These are phyloP conservation scores for Cytospora leucostoma DNA, from an alignment of 2,329 filamentous ascomycete species.

Conservation along the genomic window DNA sequence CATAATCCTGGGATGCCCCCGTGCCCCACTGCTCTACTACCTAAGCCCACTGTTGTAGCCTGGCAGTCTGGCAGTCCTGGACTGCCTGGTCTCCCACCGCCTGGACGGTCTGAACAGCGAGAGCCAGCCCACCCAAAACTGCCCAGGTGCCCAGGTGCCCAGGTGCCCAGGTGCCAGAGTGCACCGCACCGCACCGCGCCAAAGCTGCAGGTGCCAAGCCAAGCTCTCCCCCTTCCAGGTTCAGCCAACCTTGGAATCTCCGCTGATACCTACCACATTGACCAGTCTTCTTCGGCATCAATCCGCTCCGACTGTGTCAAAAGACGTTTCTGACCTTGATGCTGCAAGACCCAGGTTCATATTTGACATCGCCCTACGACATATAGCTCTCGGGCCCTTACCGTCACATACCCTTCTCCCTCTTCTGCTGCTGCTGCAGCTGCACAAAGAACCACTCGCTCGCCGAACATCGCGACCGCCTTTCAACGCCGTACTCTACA, in stretches of 20 bases:
- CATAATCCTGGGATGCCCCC: conserved; percentile 25
- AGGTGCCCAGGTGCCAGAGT: no score
- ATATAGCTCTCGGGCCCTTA: conserved; percentile 14
- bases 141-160: no score
- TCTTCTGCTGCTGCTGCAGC: conserved; percentile 14
- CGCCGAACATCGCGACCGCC: not conserved
- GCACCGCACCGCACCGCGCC: not conserved
- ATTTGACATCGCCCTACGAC: conserved; percentile 13
- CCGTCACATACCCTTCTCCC: not conserved
- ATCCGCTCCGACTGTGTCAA: conserved; percentile 40
- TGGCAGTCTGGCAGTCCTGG: not conserved
- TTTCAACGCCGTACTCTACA: conserved; percentile 11
- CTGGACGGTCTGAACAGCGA: not conserved
- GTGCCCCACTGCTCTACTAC: not conserved
- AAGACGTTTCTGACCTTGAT: conserved; percentile 44
- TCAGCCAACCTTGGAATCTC: not conserved
- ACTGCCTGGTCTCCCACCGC: not conserved
- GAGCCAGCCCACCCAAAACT: no score
- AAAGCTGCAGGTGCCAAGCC: not conserved
- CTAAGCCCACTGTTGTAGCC: conserved; percentile 20
- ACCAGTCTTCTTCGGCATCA: conserved; percentile 41
- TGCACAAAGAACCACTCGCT: conserved; percentile 9
- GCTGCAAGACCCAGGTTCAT: conserved; percentile 34
- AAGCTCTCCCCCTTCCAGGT: not conserved
- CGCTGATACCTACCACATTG: not conserved